Conservation (phyloP, 1,284 basidiomycete species). For the Trametes sp. region DNA sequence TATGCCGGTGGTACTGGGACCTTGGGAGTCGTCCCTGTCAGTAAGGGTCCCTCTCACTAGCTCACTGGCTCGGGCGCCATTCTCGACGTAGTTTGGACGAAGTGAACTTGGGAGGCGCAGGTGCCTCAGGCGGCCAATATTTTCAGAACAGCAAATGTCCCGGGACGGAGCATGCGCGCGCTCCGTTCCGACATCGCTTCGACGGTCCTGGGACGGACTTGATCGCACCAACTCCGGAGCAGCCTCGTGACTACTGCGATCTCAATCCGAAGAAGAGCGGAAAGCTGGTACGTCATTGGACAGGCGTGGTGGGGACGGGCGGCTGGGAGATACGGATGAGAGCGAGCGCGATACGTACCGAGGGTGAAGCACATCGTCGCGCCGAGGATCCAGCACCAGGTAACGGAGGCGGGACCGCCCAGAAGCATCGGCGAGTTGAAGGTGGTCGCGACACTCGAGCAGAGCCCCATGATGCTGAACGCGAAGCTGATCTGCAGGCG, state of each 20-base stretch:
- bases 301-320: constrained; percentile 11
- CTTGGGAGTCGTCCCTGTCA: no score
- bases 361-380: constrained; percentile 79
- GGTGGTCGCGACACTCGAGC: constrained; percentile 82
- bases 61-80: no score
- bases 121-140: no score
- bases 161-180: not conserved
- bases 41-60: no score
- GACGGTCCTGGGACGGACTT: not conserved
- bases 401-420: constrained; percentile 82
- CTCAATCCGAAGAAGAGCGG: constrained; percentile 15
- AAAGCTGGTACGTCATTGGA: constrained; percentile 8
- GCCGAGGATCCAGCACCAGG: constrained; percentile 88
- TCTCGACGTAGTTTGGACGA: no score
- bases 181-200: not conserved
- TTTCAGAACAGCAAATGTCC: no score
- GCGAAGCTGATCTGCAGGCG: constrained; percentile 71
- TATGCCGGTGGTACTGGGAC: no score
- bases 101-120: no score
- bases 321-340: constrained; percentile 21
- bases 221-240: not conserved
- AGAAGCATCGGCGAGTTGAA: constrained; percentile 82
- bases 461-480: constrained; percentile 84
- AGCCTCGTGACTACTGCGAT: constrained; percentile 24
- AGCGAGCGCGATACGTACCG: constrained; percentile 42